Conservation (phyloP, 345 rosid genomes). For the Euphorbia lathyris region DNA sequence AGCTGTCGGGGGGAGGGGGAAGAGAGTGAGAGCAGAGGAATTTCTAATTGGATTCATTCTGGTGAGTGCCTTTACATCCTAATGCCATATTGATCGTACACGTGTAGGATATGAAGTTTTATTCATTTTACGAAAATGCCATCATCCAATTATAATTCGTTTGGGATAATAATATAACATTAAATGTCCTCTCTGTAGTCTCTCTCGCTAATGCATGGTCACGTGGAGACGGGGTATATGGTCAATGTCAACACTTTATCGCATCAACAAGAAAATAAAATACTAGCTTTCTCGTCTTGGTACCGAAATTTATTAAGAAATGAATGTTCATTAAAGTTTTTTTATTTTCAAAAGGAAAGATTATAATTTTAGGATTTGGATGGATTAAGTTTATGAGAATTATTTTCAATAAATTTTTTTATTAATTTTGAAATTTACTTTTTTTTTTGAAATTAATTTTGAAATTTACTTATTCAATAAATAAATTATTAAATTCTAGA, state of each 20-base stretch:
- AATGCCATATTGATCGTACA: background rate
- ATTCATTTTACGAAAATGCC: background rate
- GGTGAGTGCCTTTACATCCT: background rate
- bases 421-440: too few species aligned
- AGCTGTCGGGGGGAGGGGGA: background rate
- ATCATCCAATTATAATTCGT: background rate
- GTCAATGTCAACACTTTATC: background rate
- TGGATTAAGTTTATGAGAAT: too few species aligned
- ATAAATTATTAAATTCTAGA: too few species aligned
- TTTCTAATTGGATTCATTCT: background rate
- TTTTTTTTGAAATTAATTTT: too few species aligned
- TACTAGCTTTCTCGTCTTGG: background rate
- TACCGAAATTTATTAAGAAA: too few species aligned
- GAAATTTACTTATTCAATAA: too few species aligned
- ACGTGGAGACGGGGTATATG: background rate
- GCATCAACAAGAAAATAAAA: background rate
- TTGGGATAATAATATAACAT: background rate
- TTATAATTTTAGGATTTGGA: too few species aligned
- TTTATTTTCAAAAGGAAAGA: too few species aligned
- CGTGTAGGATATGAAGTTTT: background rate
- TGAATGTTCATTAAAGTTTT: too few species aligned
- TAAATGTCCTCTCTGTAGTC: background rate
- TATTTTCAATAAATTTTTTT: too few species aligned
- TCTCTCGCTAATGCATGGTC: background rate
- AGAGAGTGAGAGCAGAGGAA: constrained; percentile 1